phyloP scores from a whole-genome alignment of 164 flowering plant genomes.

The Taxillus chinensis region DNA sequence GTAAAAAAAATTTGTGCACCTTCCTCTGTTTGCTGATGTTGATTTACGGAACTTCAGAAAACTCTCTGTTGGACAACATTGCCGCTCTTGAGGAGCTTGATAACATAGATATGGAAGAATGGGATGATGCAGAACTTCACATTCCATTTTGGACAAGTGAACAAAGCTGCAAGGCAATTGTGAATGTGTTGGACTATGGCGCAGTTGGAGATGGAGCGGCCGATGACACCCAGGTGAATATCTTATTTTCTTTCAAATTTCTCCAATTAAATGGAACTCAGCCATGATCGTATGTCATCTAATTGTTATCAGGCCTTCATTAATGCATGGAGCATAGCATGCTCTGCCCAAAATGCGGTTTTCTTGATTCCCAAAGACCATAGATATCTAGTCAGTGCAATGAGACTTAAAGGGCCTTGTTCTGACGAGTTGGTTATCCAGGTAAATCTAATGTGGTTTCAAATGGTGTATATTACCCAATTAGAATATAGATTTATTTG shows the following conservation, averaged over 20 bases:
- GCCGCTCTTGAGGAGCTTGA: constrained; percentile 31
- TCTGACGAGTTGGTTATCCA: neutral
- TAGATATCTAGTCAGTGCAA: constrained; percentile 24
- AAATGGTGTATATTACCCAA: too few species aligned
- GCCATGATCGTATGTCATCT: neutral
- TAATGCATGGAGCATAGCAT: constrained; percentile 49
- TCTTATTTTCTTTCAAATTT: neutral
- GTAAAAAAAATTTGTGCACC: constrained; percentile 29
- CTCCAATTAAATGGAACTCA: neutral
- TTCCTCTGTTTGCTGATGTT: constrained; percentile 33
- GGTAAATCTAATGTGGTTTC: neutral
- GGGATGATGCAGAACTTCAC: constrained; percentile 21
- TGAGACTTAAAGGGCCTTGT: neutral
- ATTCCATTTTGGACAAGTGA: constrained; percentile 14
- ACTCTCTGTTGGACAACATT: constrained; percentile 11
- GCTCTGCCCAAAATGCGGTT: constrained; percentile 54
- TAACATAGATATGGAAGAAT: constrained; percentile 35
- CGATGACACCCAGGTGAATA: constrained; percentile 81
- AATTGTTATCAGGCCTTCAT: constrained; percentile 48
- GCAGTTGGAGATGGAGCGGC: constrained; percentile 90
- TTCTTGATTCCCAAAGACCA: constrained; percentile 68
- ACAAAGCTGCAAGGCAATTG: constrained; percentile 40
- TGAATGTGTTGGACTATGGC: constrained; percentile 81
- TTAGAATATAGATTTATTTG: too few species aligned
- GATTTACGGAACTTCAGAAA: constrained; percentile 30